Evolutionary conservation across 306 rosid genomes (phyloP).

Genomic region (Crotalaria pallida): DNA sequence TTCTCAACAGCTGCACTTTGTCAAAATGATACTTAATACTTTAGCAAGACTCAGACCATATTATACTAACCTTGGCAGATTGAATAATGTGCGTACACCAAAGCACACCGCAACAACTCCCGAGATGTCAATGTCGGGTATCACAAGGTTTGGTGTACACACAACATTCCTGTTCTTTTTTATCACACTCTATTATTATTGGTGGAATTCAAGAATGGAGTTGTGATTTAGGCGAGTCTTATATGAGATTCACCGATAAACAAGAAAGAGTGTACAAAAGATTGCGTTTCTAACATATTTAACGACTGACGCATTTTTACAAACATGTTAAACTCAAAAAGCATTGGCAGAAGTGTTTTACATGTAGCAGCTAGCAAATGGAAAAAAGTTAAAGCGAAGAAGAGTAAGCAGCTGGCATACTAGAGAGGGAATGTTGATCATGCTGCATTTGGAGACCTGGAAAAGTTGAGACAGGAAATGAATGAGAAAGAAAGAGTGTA

Average conservation of each 20-base stretch:
- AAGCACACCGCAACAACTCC: background rate
- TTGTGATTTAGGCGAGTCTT: too few relatives aligned
- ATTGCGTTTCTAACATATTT: too few relatives aligned
- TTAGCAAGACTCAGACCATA: slow-evolving; percentile 33
- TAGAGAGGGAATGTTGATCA: slow-evolving; percentile 50
- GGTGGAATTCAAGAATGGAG: too few relatives aligned
- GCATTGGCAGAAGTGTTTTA: background rate
- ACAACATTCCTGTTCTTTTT: too few relatives aligned
- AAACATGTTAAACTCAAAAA: slow-evolving; percentile 19
- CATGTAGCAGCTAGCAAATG: background rate
- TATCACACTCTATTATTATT: too few relatives aligned
- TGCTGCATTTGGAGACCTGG: slow-evolving; percentile 85
- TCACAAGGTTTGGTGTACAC: too few relatives aligned
- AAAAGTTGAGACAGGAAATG: slow-evolving; percentile 1
- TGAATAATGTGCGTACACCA: slow-evolving; percentile 15
- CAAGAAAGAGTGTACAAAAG: too few relatives aligned
- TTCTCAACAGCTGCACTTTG: slow-evolving; percentile 67
- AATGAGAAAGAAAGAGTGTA: background rate
- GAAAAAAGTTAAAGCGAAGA: background rate
- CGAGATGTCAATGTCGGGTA: too few relatives aligned
- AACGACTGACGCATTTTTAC: slow-evolving; percentile 16
- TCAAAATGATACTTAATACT: slow-evolving; percentile 38
- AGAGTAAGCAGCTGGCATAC: slow-evolving; percentile 33
- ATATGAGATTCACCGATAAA: too few relatives aligned
- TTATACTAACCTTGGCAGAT: slow-evolving; percentile 21